A percentile compares a stretch with the other conserved stretches of the same genome.
Evolutionary conservation across 2,329 filamentous ascomycete genomes (phyloP).

Genomic region (Penicillium expansum): DNA sequence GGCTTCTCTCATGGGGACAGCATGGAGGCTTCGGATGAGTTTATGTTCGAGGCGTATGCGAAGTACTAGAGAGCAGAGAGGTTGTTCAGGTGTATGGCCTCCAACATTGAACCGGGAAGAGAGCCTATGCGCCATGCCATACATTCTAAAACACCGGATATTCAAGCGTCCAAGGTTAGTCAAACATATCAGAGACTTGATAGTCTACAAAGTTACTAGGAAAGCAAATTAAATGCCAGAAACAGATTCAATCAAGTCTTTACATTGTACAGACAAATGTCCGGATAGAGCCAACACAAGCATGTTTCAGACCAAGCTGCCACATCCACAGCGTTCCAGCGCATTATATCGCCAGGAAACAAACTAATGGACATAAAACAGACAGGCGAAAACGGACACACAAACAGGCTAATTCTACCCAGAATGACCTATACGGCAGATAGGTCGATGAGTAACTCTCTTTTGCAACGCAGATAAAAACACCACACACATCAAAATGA

Average conservation of each 20-base stretch:
- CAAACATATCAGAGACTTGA: background rate
- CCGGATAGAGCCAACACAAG: background rate
- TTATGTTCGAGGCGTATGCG: background rate
- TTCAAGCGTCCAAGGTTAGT: background rate
- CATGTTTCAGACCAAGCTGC: background rate
- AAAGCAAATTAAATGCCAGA: background rate
- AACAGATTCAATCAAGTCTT: constrained; percentile 4
- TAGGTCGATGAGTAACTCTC: constrained; percentile 27
- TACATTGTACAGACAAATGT: constrained; percentile 10
- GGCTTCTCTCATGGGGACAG: background rate
- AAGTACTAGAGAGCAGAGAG: background rate
- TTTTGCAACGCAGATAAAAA: constrained; percentile 23
- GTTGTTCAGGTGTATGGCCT: background rate
- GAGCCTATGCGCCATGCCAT: background rate
- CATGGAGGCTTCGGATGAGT: background rate
- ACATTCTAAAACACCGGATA: too few species aligned
- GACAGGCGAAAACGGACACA: background rate
- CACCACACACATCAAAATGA: constrained; percentile 27
- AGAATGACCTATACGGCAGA: constrained; percentile 33
- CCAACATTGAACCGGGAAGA: background rate
- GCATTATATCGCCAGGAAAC: constrained; percentile 6
- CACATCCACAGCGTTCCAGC: constrained; percentile 8
- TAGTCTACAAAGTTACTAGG: background rate
- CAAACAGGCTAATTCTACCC: background rate
- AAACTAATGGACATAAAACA: background rate